These are phyloP conservation scores for Ramaria sp. DNA, from an alignment of 768 basidiomycete genomes.

Conservation along the genomic window DNA sequence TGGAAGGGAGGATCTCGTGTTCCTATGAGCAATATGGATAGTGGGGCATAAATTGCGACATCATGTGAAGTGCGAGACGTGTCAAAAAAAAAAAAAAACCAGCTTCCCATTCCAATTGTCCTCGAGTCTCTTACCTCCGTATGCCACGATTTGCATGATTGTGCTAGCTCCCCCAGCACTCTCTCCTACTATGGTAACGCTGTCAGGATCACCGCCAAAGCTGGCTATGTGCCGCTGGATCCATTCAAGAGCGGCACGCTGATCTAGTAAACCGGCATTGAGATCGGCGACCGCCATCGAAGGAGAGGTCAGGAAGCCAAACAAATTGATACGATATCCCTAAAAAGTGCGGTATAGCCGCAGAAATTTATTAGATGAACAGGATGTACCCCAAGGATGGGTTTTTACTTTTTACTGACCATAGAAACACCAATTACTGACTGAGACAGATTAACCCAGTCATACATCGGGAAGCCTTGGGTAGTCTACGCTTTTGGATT, in stretches of 20 bases:
- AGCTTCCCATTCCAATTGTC: neutral
- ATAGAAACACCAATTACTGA: conserved; percentile 26
- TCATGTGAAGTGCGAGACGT: neutral
- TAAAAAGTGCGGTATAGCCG: neutral
- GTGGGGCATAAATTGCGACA: neutral
- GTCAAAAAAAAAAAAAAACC: neutral
- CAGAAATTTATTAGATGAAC: neutral
- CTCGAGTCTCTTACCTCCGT: conserved; percentile 23
- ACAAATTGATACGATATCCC: conserved; percentile 41
- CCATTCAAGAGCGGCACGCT: conserved; percentile 31
- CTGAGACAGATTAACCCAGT: conserved; percentile 31
- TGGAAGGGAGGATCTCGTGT: conserved; percentile 27
- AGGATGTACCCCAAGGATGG: too few relatives aligned
- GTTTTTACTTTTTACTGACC: conserved; percentile 3
- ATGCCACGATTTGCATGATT: conserved; percentile 33
- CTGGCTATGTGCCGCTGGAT: conserved; percentile 25
- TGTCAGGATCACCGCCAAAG: conserved; percentile 25
- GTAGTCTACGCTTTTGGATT: conserved; percentile 22
- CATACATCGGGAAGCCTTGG: conserved; percentile 36
- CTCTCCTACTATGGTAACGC: conserved; percentile 21
- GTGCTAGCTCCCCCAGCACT: conserved; percentile 35
- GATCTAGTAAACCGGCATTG: conserved; percentile 33
- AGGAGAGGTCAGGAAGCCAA: conserved; percentile 42
- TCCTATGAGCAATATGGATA: conserved; percentile 11
- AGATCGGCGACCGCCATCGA: conserved; percentile 26